Base-by-base conservation (phyloP, 225 moss, liverwort and hornwort genomes). In the Sphagnum tenellum region DNA sequence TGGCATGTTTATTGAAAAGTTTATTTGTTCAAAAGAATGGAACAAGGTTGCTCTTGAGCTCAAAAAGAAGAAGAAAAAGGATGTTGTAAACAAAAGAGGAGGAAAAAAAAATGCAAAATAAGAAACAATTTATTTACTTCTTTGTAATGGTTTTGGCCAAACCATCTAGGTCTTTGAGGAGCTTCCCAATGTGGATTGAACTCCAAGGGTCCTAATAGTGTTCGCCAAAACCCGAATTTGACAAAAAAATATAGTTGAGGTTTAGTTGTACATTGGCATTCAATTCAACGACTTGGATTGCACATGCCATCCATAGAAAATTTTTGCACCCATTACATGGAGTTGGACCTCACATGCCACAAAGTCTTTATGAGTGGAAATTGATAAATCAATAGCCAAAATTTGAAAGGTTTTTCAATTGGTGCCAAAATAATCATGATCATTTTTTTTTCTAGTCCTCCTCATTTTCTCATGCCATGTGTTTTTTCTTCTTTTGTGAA, bases 381-480 rank as follows among this genome's bases (percentile, higher is more conserved):
- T 47, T 96, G 88, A 70, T 96, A 87, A 88, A 92, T 96, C 44
- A 92, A 92, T 4, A 89, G 95, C 95, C 95, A 96, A 65, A 96
- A 57, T 52, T 72, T 65, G 62, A 78, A 66, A n/a, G 88, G 82
- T 59, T 78, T 75, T 44, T 66, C 66, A 29, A 29, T 29, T 29
- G 29, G 29, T 0, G 29, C 29, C 29, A 29, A 29, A 29, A 29
- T 29, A 29, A 29, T 29, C 29, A 29, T 29, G 0, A n/a, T n/a
- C n/a, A n/a, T 29, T 29, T 29, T 29, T 29, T 29, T 29, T 1
- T 29, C 29, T 29, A 29, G 1, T 29, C 29, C 29, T 29, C 29
- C 29, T 29, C 29, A 29, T 29, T 29, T 29, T 29, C 29, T 29
- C 29, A 29, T 29, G 29, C 29, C 29, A 29, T 29, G 1, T 29